A percentile compares a stretch with the other conserved stretches of the same genome.
phyloP scores from a whole-genome alignment of 2,329 filamentous ascomycete genomes.

The Scedosporium dehoogii region DNA sequence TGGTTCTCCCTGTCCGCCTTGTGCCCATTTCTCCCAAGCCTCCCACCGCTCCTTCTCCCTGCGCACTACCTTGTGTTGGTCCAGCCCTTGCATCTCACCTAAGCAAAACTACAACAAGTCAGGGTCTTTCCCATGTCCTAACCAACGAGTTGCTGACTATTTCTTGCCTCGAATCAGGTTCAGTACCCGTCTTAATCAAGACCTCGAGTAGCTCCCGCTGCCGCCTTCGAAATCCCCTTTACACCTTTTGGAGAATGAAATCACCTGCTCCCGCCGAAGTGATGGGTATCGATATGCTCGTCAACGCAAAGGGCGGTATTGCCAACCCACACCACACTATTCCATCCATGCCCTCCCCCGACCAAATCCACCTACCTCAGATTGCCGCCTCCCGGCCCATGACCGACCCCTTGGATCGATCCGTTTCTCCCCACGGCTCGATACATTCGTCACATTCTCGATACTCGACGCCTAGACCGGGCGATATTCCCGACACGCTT shows the following conservation, averaged over 20 bases:
- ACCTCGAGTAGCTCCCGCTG: not conserved
- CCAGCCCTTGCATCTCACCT: not conserved
- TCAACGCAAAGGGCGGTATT: conserved; percentile 11
- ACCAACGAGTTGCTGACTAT: not conserved
- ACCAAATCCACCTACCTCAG: conserved; percentile 16
- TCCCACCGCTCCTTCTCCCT: not conserved
- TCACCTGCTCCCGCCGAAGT: conserved; percentile 12
- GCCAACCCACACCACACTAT: conserved; percentile 11
- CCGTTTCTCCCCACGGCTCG: conserved; percentile 49
- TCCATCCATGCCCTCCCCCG: conserved; percentile 15
- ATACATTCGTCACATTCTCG: conserved; percentile 48
- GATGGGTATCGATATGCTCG: conserved; percentile 13
- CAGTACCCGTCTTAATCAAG: not conserved
- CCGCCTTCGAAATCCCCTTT: not conserved
- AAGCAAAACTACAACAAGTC: not conserved
- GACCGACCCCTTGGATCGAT: conserved; percentile 35
- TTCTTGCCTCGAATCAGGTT: not conserved
- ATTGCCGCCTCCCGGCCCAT: conserved; percentile 14
- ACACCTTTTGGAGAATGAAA: conserved; percentile 8
- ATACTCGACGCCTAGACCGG: conserved; percentile 31
- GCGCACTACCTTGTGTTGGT: not conserved
- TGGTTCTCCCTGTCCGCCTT: not conserved
- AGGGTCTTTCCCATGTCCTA: not conserved
- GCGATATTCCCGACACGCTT: conserved; percentile 8
- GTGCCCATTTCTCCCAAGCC: not conserved